Evolutionary conservation across 164 flowering plant genomes (phyloP).

Genomic region (Berberis thunbergii): DNA sequence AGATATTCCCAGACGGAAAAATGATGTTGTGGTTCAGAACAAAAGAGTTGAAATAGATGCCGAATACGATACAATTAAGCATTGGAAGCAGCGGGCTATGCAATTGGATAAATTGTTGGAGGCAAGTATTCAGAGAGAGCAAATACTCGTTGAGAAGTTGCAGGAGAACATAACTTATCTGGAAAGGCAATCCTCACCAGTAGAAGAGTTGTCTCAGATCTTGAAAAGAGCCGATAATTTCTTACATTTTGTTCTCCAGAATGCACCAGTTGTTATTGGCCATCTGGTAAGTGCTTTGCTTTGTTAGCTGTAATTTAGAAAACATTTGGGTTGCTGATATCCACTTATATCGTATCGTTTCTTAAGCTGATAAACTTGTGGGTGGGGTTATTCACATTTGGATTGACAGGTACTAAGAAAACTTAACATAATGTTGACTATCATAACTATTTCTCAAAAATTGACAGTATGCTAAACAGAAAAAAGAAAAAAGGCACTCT

Average conservation of each 20-base stretch:
- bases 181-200: slow-evolving; percentile 79
- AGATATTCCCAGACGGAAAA: slow-evolving; percentile 43
- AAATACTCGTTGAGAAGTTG: slow-evolving; percentile 52
- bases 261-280: slow-evolving; percentile 94
- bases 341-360: no score
- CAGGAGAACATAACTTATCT: slow-evolving; percentile 60
- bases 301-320: no score
- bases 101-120: slow-evolving; percentile 65
- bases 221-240: slow-evolving; percentile 90
- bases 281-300: slow-evolving; percentile 59
- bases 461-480: no score
- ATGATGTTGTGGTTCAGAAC: slow-evolving; percentile 35
- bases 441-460: no score
- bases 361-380: no score
- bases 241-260: slow-evolving; percentile 92
- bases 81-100: slow-evolving; percentile 81
- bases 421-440: no score
- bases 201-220: slow-evolving; percentile 83
- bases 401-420: no score
- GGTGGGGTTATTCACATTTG: no score
- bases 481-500: no score
- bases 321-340: no score
- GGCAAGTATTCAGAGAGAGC: slow-evolving; percentile 74
- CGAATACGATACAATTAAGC: slow-evolving; percentile 55
- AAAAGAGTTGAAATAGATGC: slow-evolving; percentile 60